A percentile compares a stretch with the other conserved stretches of the same genome.
Conservation (phyloP, 2,329 filamentous ascomycete species). For the Magnaporthiopsis rhizophila region DNA sequence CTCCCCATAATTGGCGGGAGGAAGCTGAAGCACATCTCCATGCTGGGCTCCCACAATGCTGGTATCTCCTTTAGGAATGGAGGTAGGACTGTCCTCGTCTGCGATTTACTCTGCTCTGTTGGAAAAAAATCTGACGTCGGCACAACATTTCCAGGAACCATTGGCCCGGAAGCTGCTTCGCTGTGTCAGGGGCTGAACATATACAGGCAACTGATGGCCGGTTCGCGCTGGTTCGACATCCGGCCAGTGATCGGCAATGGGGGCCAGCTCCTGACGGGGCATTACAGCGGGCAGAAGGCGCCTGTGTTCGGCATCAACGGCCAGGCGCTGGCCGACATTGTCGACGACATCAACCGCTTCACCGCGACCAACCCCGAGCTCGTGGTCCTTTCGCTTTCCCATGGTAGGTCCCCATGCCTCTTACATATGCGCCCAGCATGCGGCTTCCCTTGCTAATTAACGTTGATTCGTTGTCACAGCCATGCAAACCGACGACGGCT, state of each 20-base stretch:
- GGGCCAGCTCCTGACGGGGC: constrained; percentile 28
- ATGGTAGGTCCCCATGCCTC: constrained; percentile 14
- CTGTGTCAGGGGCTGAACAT: constrained; percentile 30
- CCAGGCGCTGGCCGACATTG: constrained; percentile 32
- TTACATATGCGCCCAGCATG: background rate
- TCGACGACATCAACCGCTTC: constrained; percentile 36
- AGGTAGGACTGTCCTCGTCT: background rate
- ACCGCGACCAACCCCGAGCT: constrained; percentile 34
- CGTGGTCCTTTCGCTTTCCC: constrained; percentile 37
- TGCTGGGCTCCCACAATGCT: constrained; percentile 34
- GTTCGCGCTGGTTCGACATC: constrained; percentile 33
- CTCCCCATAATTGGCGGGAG: constrained; percentile 17
- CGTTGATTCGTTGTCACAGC: background rate
- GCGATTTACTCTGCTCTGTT: background rate
- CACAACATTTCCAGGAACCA: constrained; percentile 9
- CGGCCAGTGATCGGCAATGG: constrained; percentile 16
- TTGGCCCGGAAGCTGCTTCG: constrained; percentile 25
- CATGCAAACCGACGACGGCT: constrained; percentile 12
- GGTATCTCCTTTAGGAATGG: constrained; percentile 28
- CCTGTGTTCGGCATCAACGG: constrained; percentile 36
- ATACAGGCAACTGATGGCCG: constrained; percentile 28
- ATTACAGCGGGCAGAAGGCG: constrained; percentile 17
- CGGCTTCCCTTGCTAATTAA: background rate
- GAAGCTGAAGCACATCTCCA: constrained; percentile 30
- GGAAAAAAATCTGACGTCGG: background rate